Conservation (phyloP, 2,329 filamentous ascomycete species). For the Fusarium sp. region DNA sequence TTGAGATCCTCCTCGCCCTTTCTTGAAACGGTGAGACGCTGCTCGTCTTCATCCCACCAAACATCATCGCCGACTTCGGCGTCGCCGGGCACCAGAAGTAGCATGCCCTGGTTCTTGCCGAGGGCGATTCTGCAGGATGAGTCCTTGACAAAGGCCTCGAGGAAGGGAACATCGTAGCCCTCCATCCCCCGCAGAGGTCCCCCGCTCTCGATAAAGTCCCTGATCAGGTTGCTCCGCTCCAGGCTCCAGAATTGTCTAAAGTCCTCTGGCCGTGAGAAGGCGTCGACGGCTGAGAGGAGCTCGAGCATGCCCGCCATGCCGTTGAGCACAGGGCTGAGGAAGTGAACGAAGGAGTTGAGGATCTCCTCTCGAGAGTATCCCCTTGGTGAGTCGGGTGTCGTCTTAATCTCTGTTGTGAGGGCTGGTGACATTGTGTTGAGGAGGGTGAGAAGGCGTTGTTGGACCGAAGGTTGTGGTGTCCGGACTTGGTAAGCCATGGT, state of each 20-base stretch:
- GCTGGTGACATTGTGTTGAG: conserved; percentile 47
- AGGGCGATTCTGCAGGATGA: conserved; percentile 40
- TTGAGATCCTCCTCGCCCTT: conserved; percentile 29
- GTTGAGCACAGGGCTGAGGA: conserved; percentile 47
- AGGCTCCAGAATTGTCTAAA: conserved; percentile 51
- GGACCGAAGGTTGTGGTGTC: conserved; percentile 36
- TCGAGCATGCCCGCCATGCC: conserved; percentile 49
- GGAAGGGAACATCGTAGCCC: conserved; percentile 42
- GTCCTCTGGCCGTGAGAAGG: conserved; percentile 45
- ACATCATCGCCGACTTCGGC: conserved; percentile 43
- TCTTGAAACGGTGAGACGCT: conserved; percentile 34
- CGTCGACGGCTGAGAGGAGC: conserved; percentile 46
- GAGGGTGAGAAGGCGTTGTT: conserved; percentile 48
- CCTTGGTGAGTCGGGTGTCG: background rate
- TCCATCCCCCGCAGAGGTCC: conserved; percentile 36
- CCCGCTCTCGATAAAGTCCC: conserved; percentile 45
- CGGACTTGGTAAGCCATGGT: conserved; percentile 47
- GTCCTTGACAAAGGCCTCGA: conserved; percentile 41
- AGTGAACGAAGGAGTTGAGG: conserved; percentile 46
- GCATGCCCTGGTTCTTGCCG: conserved; percentile 38
- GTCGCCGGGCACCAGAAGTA: conserved; percentile 43
- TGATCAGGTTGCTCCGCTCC: conserved; percentile 47
- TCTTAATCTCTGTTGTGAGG: conserved; percentile 15
- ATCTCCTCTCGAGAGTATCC: conserved; percentile 42
- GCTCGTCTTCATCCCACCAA: conserved; percentile 35